A percentile compares a stretch with the other conserved stretches of the same genome.
Conservation (phyloP, 306 rosid species). For the Adenanthera pavonina region DNA sequence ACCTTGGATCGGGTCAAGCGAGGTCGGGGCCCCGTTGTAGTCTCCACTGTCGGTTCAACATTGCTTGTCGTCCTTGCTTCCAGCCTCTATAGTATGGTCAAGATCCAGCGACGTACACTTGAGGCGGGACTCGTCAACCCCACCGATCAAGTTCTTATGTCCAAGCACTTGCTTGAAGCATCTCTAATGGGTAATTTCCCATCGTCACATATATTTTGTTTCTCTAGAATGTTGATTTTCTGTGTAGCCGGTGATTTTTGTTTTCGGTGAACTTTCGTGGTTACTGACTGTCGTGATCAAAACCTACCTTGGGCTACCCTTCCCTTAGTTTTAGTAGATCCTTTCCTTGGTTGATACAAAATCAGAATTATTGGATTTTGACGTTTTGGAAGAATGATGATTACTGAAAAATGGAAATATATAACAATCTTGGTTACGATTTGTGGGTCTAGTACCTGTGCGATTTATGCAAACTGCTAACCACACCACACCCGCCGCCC, state of each 20-base stretch:
- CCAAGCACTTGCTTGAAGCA: slow-evolving; percentile 82
- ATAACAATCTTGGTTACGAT: background rate
- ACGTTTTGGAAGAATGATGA: background rate
- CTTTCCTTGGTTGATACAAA: background rate
- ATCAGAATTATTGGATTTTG: background rate
- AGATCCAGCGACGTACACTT: slow-evolving; percentile 63
- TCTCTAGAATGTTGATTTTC: background rate
- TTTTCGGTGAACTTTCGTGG: background rate
- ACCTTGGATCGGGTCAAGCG: slow-evolving; percentile 79
- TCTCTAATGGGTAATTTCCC: slow-evolving; percentile 84
- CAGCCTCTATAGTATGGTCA: slow-evolving; percentile 61
- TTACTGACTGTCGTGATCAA: background rate
- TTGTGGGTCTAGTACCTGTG: slow-evolving; percentile 22
- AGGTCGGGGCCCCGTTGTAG: slow-evolving; percentile 86
- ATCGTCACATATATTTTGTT: background rate
- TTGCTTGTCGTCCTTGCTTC: slow-evolving; percentile 64
- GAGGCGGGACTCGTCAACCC: slow-evolving; percentile 77
- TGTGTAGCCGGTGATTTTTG: too few species aligned
- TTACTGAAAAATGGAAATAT: background rate
- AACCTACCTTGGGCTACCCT: background rate
- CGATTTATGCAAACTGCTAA: too few species aligned
- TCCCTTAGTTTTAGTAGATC: background rate
- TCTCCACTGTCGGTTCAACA: slow-evolving; percentile 72
- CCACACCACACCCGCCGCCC: too few species aligned
- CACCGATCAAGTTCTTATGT: slow-evolving; percentile 89